Base-by-base conservation (phyloP, 208 protist species). In the Trypanosoma grayi region DNA sequence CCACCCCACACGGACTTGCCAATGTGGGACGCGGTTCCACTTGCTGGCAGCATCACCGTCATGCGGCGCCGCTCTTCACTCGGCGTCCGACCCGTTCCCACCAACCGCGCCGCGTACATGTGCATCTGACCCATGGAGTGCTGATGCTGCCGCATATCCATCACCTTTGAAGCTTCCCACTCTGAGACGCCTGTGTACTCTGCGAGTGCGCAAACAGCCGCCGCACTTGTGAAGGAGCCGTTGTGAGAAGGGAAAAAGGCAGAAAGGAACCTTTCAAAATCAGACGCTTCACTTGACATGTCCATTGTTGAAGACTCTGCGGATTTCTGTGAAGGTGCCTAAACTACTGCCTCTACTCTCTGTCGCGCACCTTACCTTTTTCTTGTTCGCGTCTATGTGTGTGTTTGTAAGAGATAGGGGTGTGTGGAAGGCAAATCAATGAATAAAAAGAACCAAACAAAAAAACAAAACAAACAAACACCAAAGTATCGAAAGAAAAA, bases 221-320 rank as follows among this genome's bases (percentile, higher is more conserved):
- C 39, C 14, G 57, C 57, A 13, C 31, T 60, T 44, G 65, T 56
- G 50, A 71, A 64, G 9, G 27, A 16, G 24, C 47, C 30, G 6
- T 31, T 51, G 50, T 60, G 65, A 52, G 48, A 24, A 10, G 65
- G 57, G 30, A 65, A 60, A 4, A 28, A 48, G 8, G 4, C 31
- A 41, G 20, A 28, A 44, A 71, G 37, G 43, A 71, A 71, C 11
- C 37, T 5, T 39, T 71, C 50, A 30, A 71, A 65, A 34, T 41
- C 56, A 44, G 31, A 33, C 27, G 11, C 16, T 30, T 10, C 9
- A 44, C n/a, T 16, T 24, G n/a, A 22, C 13, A 28, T 44, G 10
- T 25, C 10, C 37, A 58, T 61, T 28, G 25, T 22, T 13, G 27
- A 22, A 25, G 27, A 51, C n/a, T n/a, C n/a, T n/a, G n/a, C n/a